Evolutionary conservation across 257 asterid genomes (phyloP), one percentile per base, ranked within the genome.

Genomic region (Voacanga thouarsii): DNA sequence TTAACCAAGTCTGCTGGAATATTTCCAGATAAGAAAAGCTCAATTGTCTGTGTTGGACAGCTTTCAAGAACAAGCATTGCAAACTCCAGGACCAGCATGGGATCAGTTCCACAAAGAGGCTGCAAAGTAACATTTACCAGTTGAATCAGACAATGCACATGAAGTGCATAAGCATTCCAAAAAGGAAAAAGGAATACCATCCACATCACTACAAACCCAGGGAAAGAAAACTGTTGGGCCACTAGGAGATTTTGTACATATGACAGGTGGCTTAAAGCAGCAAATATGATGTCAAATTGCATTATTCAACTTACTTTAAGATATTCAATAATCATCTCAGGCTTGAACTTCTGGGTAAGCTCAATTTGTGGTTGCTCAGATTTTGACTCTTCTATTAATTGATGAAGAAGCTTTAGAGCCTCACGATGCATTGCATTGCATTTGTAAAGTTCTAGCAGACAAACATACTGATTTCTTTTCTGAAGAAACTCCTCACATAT

Each of bases 1-100:
- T 93, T 93, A 78, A 93, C 98, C 84, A 90, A 76, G 86, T 96
- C 99, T 4, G 99, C 97, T 37, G 97, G 98, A 89, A 96, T 89
- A 81, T 90, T 96, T 79, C 99, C 99, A n/a, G 96, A 92, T 78
- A 93, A 85, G 90, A 92, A 96, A 77, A 96, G 93, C 80, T 93
- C 96, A 74, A 96, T 96, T 68, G 99, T 92, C 88, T 93, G 92
- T 18, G 89, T 84, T 30, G 99, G 97, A 81, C 98, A 93, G 80
- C 91, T 96, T 81, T 93, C 97, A 72, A 96, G 99, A 82, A 96
- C 94, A 75, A 89, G 96, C 96, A 91, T 86, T 76, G 99, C 91
- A 82, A 85, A 93, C 87, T 93, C 98, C 88, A 96, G 92, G 82
- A 96, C 97, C 83, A 96, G 98, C 92, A 90, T 88, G 41, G 98